Conservation (phyloP, 192 early-diverging fungal species). For the Nowakowskiella sp. region DNA sequence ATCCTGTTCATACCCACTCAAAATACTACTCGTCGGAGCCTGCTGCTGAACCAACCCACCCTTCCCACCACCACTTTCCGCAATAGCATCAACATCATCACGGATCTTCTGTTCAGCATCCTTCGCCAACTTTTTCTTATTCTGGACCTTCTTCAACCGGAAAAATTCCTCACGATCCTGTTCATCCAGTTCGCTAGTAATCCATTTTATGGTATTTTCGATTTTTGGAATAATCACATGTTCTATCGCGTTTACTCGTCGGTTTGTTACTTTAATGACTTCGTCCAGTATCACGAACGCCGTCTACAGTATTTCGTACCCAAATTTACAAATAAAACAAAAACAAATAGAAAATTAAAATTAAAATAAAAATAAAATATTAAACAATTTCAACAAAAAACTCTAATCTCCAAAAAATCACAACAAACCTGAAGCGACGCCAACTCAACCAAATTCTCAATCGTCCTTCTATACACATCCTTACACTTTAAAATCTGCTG, state of each 20-base stretch:
- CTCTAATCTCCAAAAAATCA: background rate
- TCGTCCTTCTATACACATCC: slow-evolving; percentile 88
- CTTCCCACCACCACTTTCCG: background rate
- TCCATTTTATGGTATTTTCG: slow-evolving; percentile 97
- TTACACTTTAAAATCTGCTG: slow-evolving; percentile 94
- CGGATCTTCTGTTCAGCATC: slow-evolving; percentile 40
- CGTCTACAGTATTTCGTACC: slow-evolving; percentile 45
- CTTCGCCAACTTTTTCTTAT: slow-evolving; percentile 75
- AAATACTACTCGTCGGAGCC: slow-evolving; percentile 22
- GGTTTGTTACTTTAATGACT: slow-evolving; percentile 98
- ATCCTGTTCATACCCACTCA: slow-evolving; percentile 48
- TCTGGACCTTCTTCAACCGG: slow-evolving; percentile 98
- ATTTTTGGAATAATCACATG: slow-evolving; percentile 97
- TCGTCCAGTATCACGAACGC: slow-evolving; percentile 99
- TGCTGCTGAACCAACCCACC: background rate
- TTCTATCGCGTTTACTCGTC: slow-evolving; percentile 98
- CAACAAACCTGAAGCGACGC: slow-evolving; percentile 87
- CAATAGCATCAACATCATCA: slow-evolving; percentile 10
- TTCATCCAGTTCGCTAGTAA: slow-evolving; percentile 95
- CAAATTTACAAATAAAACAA: background rate
- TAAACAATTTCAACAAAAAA: too few relatives aligned
- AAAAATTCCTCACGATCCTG: slow-evolving; percentile 99
- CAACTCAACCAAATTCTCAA: slow-evolving; percentile 91
- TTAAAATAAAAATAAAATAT: background rate
- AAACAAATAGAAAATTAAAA: slow-evolving; percentile 5